Base-by-base conservation (phyloP, 2,329 filamentous ascomycete species). In the Calonectria henricotiae region DNA sequence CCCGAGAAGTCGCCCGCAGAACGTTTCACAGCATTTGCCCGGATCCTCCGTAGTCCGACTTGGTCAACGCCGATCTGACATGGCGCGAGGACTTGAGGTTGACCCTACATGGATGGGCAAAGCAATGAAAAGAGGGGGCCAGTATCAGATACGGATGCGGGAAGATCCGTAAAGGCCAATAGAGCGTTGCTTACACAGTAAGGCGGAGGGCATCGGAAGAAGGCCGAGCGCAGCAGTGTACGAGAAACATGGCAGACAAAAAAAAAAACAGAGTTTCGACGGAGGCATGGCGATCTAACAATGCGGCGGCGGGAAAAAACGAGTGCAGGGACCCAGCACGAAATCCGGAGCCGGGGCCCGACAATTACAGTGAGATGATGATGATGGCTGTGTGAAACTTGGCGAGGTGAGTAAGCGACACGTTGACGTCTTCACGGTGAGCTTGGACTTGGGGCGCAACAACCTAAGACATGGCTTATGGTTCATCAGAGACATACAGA, bases 11-110 rank as follows among this genome's bases (percentile, higher is more conserved):
- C 37, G 47, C 67, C 63, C 68, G 54, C 69, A 72, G 65, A 65
- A 49, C 55, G 70, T 76, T 73, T 76, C 70, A 69, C 67, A 58
- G 60, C 65, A 67, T 62, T 62, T 62, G 41, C 67, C 69, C 15
- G 39, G 27, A 63, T 39, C 54, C 67, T 55, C 51, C 51, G 32
- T 25, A 39, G 51, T 43, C 17, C 27, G 23, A 44, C 32, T n/a
- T 58, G 39, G 17, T 23, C 47, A 58, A 49, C 44, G 35, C 25
- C 35, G 49, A 47, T n/a, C 32, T 27, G 35, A 54, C 43, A 68
- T 68, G 66, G 66, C 66, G 60, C 60, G 66, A 68, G 58, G 23
- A 27, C 13, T 58, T 9, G 20, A 58, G 32, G 12, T 58, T 58
- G 35, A 7, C 35, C 35, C 12, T 37, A 20, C 51, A 39, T 37